Conservation (phyloP, 2,329 filamentous ascomycete species). For the Aspergillus tanneri region DNA sequence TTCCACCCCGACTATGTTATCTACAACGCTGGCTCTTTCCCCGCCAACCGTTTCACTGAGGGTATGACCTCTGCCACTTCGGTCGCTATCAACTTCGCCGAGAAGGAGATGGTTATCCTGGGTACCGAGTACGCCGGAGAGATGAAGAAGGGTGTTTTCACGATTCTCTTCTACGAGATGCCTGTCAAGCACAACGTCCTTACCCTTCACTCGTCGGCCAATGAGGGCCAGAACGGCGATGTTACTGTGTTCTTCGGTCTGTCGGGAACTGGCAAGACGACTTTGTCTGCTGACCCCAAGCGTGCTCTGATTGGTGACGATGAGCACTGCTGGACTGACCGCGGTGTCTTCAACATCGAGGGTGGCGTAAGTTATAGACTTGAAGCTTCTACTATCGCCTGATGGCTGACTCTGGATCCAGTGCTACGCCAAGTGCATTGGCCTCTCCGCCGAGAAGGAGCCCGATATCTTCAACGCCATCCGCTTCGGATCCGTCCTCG, state of each 20-base stretch:
- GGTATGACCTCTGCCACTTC: conserved; percentile 99
- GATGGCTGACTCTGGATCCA: neutral
- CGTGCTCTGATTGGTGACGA: conserved; percentile 95
- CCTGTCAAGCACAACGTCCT: conserved; percentile 99
- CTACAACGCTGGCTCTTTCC: conserved; percentile 99
- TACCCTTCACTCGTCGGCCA: conserved; percentile 96
- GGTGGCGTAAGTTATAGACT: conserved; percentile 58
- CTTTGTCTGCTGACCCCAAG: conserved; percentile 93
- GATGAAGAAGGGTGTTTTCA: conserved; percentile 99
- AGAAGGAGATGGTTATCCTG: conserved; percentile 99
- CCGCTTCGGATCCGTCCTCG: conserved; percentile 92
- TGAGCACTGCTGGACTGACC: conserved; percentile 99
- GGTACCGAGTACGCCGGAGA: conserved; percentile 97
- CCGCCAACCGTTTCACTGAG: conserved; percentile 94
- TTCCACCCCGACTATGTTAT: conserved; percentile 99
- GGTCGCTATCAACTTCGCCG: conserved; percentile 96
- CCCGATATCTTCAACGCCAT: conserved; percentile 97
- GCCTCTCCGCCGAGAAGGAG: conserved; percentile 96
- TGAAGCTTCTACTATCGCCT: neutral
- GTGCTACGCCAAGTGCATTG: conserved; percentile 99
- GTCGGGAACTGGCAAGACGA: conserved; percentile 98
- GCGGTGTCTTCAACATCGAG: conserved; percentile 98
- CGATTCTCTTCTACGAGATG: conserved; percentile 99
- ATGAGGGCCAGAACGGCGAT: conserved; percentile 90
- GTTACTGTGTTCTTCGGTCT: conserved; percentile 99